Base-by-base conservation (phyloP, 106 monocot genomes). In the Amphibolis antarctica region DNA sequence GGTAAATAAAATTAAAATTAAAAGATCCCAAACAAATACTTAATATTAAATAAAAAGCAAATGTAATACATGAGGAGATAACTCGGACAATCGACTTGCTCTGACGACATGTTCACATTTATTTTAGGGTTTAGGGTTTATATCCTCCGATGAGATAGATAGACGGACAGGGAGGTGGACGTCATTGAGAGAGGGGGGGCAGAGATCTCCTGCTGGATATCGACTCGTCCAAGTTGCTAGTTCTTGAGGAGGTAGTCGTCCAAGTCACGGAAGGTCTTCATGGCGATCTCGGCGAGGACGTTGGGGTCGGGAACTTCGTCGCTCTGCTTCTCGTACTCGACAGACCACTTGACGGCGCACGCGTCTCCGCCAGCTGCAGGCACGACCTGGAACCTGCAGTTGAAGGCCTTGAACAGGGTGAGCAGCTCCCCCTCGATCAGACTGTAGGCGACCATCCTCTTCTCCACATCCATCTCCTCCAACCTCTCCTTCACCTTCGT, bases 221-320 rank as follows among this genome's bases (percentile, higher is more conserved):
- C n/a, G n/a, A n/a, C n/a, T n/a, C n/a, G n/a, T n/a, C n/a, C n/a
- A n/a, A n/a, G n/a, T n/a, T n/a, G n/a, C n/a, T 36, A 82, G 54
- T 76, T 86, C 66, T 75, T 79, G 42, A 72, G 46, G 42, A 86
- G 67, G 67, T 82, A 77, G n/a, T 66, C 84, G 56, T 88, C 84
- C 43, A 88, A 59, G 12, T 74, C 88, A 1, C 27, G 46, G 79
- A 84, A 88, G 55, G 81, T 82, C 60, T 81, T 53, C 19, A 26
- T 30, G 1, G 83, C 75, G 1, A 78, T 62, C 59, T 70, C 76
- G 28, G 65, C 70, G 46, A 84, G 22, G 47, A 69, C 25, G 24
- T 84, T 65, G 12, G 84, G 79, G 7, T 81, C 84, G 17, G 78
- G 81, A 5, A 79, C 73, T 57, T 84, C 81, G 0, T 60, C 65